phyloP scores from a whole-genome alignment of 2,329 filamentous ascomycete species.

The Bipolaris sorokiniana region DNA sequence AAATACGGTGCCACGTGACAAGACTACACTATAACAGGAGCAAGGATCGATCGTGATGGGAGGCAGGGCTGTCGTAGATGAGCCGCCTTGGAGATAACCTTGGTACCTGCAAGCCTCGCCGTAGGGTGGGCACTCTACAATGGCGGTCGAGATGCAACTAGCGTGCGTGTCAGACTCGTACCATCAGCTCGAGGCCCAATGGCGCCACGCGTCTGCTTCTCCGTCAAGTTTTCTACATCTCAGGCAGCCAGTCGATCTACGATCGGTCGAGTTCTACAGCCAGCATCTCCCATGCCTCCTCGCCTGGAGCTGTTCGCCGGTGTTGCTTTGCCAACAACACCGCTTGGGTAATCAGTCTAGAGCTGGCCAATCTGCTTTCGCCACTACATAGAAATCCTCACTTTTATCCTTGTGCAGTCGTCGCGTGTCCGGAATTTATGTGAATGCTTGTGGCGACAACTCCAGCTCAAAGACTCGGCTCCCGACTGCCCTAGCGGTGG shows the following conservation, averaged over 20 bases:
- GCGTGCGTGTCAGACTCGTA: constrained; percentile 7
- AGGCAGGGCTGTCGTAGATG: not conserved
- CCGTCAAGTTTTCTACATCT: not conserved
- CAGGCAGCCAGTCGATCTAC: constrained; percentile 6
- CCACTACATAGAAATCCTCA: constrained; percentile 5
- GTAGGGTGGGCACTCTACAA: not conserved
- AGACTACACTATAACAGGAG: not conserved
- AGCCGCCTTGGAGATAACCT: not conserved
- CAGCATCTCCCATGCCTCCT: constrained; percentile 11
- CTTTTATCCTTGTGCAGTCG: not conserved
- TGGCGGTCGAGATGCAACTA: constrained; percentile 14
- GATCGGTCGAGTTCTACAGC: not conserved
- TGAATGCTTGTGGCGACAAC: not conserved
- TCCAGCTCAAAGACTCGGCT: constrained; percentile 2
- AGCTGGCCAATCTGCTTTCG: constrained; percentile 1
- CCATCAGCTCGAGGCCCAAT: constrained; percentile 10
- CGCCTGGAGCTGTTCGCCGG: not conserved
- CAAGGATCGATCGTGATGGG: not conserved
- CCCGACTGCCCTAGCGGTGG: constrained; percentile 3
- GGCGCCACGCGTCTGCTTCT: not conserved
- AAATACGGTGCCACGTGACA: not conserved
- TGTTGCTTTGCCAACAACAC: not conserved
- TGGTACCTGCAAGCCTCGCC: not conserved
- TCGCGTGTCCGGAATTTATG: not conserved
- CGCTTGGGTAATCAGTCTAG: not conserved